A percentile compares a stretch with the other conserved stretches of the same genome.
Evolutionary conservation across 2,329 filamentous ascomycete species (phyloP).

Genomic region (Pseudogymnoascus sp.): DNA sequence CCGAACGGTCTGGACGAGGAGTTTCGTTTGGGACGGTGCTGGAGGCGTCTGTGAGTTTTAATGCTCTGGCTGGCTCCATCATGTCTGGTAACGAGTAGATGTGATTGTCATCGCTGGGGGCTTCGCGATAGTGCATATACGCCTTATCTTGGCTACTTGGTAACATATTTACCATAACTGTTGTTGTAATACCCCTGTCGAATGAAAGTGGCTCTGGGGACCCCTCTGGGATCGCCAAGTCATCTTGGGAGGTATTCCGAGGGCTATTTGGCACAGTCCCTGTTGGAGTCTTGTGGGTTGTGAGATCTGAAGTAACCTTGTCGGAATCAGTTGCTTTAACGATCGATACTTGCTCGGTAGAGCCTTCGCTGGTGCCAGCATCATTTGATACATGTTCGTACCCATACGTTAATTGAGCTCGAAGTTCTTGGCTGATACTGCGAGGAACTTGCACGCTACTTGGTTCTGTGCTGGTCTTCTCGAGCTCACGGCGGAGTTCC

Average conservation of each 20-base stretch:
- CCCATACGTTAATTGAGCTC: not conserved
- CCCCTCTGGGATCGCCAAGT: not conserved
- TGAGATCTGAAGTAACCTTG: not conserved
- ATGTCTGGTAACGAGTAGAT: slow-evolving; percentile 6
- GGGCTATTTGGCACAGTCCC: not conserved
- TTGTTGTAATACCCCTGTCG: not conserved
- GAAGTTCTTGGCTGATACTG: slow-evolving; percentile 10
- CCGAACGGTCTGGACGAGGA: not conserved
- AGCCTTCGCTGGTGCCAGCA: not conserved
- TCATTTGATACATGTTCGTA: not conserved
- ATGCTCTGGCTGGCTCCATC: not conserved
- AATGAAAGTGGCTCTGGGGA: not conserved
- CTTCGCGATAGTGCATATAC: not conserved
- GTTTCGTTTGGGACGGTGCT: slow-evolving; percentile 11
- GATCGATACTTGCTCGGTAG: not conserved
- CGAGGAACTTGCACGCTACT: slow-evolving; percentile 11
- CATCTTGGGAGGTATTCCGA: not conserved
- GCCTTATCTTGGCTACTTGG: slow-evolving; percentile 8
- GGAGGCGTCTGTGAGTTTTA: slow-evolving; percentile 1
- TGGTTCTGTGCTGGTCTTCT: not conserved
- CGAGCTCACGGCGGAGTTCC: not conserved
- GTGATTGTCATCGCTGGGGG: not conserved
- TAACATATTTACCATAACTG: not conserved
- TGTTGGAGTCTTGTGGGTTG: not conserved
- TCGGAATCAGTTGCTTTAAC: not conserved